Evolutionary conservation across 164 flowering plant genomes (phyloP).

Genomic region (Chimonanthus salicifolius): DNA sequence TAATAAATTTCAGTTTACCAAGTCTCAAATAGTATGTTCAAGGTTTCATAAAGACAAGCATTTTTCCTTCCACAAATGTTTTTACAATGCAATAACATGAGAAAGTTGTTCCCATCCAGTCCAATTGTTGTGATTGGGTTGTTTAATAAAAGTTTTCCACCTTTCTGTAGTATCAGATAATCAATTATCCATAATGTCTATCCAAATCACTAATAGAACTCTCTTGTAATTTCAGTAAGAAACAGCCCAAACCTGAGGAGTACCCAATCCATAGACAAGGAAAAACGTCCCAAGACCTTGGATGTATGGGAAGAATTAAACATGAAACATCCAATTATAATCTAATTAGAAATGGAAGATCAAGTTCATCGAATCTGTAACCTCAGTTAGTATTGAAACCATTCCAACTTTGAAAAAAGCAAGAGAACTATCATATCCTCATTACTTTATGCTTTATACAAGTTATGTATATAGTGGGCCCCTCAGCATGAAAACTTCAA

Average conservation of each 20-base stretch:
- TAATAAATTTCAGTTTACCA: neutral
- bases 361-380: neutral
- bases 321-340: neutral
- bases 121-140: neutral
- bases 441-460: no score
- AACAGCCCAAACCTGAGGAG: neutral
- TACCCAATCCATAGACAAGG: neutral
- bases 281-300: neutral
- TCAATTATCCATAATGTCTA: neutral
- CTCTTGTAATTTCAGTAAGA: no score
- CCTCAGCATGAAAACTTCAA: no score
- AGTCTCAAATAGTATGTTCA: neutral
- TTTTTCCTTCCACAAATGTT: neutral
- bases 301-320: neutral
- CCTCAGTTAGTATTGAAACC: neutral
- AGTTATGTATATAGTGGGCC: no score
- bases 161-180: neutral
- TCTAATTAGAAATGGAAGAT: neutral
- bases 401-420: neutral
- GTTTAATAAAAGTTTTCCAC: neutral
- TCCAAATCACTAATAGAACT: no score
- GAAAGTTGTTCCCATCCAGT: neutral
- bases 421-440: no score
- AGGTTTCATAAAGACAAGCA: neutral
- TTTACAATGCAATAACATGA: neutral